phyloP scores from a whole-genome alignment of 805 yeast genomes.

The Lachancea dasiensis region DNA sequence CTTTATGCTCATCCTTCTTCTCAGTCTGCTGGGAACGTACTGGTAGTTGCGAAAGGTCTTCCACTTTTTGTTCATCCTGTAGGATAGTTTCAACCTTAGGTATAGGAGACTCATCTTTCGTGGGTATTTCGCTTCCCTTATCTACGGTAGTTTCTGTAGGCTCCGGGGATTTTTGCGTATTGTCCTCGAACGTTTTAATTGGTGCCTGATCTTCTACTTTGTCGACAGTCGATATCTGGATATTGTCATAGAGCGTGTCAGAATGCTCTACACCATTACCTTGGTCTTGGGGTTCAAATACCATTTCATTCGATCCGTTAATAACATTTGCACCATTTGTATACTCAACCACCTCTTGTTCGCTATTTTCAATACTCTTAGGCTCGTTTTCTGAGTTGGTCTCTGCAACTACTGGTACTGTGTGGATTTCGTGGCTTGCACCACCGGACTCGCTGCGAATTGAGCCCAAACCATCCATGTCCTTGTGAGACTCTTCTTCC shows the following conservation, averaged over 20 bases:
- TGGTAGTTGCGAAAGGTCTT: no score
- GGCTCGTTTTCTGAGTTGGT: neutral
- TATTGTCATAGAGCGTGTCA: no score
- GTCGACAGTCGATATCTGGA: no score
- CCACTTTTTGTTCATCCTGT: no score
- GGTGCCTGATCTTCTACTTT: no score
- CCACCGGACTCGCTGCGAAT: neutral
- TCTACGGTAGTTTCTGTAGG: no score
- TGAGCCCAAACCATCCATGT: neutral
- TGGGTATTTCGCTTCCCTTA: no score
- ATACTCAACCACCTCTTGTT: neutral
- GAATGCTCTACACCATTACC: no score
- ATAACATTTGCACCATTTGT: neutral
- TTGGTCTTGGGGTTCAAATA: neutral
- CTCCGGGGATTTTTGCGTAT: no score
- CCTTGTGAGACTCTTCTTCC: constrained; percentile 1
- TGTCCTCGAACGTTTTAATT: no score
- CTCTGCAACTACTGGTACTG: neutral
- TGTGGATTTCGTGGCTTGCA: neutral
- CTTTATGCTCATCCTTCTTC: neutral
- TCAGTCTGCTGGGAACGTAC: neutral
- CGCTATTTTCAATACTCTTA: neutral
- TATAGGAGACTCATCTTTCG: no score
- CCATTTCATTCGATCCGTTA: neutral
- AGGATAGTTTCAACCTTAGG: no score